phyloP scores from a whole-genome alignment of 2,329 filamentous ascomycete genomes.

The Ophiostoma montium region DNA sequence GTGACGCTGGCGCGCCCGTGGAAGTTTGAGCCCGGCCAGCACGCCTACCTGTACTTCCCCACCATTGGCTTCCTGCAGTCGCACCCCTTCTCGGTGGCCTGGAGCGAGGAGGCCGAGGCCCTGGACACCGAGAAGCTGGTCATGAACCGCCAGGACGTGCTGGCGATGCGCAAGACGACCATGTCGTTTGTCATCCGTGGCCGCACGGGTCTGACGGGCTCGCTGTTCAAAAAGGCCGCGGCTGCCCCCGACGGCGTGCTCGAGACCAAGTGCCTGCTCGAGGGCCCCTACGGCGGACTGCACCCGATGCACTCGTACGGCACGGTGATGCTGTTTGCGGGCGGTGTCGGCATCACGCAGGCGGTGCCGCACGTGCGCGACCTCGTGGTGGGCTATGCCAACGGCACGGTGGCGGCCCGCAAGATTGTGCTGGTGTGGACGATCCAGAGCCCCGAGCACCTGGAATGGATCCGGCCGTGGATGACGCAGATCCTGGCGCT shows the following conservation, averaged over 20 bases:
- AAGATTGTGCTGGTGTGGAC: conserved; percentile 66
- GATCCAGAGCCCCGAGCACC: conserved; percentile 64
- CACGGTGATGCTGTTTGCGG: conserved; percentile 65
- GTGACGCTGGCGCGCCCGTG: conserved; percentile 64
- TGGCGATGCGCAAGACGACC: conserved; percentile 45
- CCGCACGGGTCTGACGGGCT: conserved; percentile 58
- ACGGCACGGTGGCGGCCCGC: conserved; percentile 55
- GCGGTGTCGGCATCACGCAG: conserved; percentile 69
- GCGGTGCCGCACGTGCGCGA: conserved; percentile 63
- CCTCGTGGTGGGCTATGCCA: conserved; percentile 52
- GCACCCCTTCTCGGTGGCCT: conserved; percentile 68
- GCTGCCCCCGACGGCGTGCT: conserved; percentile 46
- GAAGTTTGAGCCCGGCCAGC: conserved; percentile 60
- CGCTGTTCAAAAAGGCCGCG: conserved; percentile 53
- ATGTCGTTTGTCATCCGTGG: conserved; percentile 62
- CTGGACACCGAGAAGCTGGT: conserved; percentile 39
- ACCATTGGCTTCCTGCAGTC: conserved; percentile 57
- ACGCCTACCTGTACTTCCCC: conserved; percentile 69
- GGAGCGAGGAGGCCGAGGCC: conserved; percentile 52
- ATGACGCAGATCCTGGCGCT: conserved; percentile 69
- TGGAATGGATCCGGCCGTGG: conserved; percentile 74
- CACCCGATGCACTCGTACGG: conserved; percentile 62
- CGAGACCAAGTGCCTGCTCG: conserved; percentile 50
- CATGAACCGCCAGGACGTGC: conserved; percentile 44
- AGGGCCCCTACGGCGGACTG: conserved; percentile 65